These are phyloP conservation scores for Pseudocercospora fuligena DNA, from an alignment of 2,329 filamentous ascomycete genomes.

Conservation along the genomic window DNA sequence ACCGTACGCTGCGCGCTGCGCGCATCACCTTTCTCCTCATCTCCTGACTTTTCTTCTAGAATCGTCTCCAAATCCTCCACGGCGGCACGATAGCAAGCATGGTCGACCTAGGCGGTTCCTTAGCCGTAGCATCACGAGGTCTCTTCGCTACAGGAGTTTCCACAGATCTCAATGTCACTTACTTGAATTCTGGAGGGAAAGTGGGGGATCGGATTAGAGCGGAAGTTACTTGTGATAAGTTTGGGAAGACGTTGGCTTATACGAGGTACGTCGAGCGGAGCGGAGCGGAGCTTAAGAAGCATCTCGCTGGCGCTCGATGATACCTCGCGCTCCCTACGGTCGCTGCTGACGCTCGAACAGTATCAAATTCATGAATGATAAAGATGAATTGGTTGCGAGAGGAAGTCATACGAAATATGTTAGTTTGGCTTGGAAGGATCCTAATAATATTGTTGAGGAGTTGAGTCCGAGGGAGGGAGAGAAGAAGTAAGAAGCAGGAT, in stretches of 20 bases:
- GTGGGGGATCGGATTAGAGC: conserved; percentile 57
- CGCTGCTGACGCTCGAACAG: conserved; percentile 63
- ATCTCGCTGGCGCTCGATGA: too few species aligned
- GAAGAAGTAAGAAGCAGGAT: background rate
- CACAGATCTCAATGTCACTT: conserved; percentile 70
- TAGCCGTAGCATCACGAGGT: conserved; percentile 68
- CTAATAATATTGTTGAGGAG: conserved; percentile 65
- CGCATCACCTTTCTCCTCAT: conserved; percentile 4
- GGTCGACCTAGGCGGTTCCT: conserved; percentile 68
- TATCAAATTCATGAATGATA: conserved; percentile 64
- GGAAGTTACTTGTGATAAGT: conserved; percentile 70
- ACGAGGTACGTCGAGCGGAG: background rate
- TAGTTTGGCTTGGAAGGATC: conserved; percentile 64
- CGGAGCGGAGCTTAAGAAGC: background rate
- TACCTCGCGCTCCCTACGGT: too few species aligned
- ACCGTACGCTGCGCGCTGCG: too few species aligned
- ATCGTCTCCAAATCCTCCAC: conserved; percentile 75
- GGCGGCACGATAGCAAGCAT: conserved; percentile 80
- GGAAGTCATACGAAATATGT: conserved; percentile 70
- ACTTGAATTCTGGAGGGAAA: conserved; percentile 66
- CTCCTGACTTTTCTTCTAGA: conserved; percentile 54
- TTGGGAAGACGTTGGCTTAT: conserved; percentile 12
- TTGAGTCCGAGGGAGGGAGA: conserved; percentile 47
- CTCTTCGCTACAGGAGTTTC: conserved; percentile 70
- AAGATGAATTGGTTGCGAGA: conserved; percentile 64